Base-by-base conservation (phyloP, 805 yeast species). In the Pichia californica region DNA sequence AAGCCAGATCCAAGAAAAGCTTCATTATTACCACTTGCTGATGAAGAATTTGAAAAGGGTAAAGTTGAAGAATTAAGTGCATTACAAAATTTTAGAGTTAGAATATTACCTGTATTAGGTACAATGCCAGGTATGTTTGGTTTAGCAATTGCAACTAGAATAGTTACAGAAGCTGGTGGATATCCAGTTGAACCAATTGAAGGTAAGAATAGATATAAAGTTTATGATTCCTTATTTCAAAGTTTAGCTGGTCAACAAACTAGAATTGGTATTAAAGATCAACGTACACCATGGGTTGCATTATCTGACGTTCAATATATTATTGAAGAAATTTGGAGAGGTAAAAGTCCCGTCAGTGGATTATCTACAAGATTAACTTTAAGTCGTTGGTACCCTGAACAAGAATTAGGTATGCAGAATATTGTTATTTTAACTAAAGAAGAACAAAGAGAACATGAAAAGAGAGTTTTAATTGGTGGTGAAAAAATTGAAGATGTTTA, bases 91-190 rank as follows among this genome's bases (percentile, higher is more conserved):
- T 93, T 93, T 69, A 74, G 99, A 53, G 97, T 89, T 10, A 73
- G 99, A 54, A 91, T 93, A 37, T 71, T 93, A 44, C 99, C 99
- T 0, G 99, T 93, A 0, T 67, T 93, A 50, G 98, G 99, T 3
- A 87, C 99, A 0, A 79, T 93, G 83, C 99, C 99, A 1, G 97
- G 93, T 9, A 83, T 91, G 64, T 93, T 93, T 67, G 99, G 98
- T 1, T 71, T 93, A 38, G 77, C 96, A 0, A 75, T 91, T 44
- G 94, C 96, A 3, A 83, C 96, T 0, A 81, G 86, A 65, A 68
- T 93, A 19, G 64, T 93, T 29, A 84, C 95, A 2, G 65, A 74
- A 4, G 79, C 88, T 8, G 79, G 95, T 1, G 96, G 93, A 1
- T 93, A 93, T 59, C 93, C 94, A 20, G 78, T 83, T 41, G 96